Percentiles rank a stretch among this genome's conserved stretches.
Evolutionary conservation across 1,139 yeast species (phyloP).

Genomic region (Suhomyces taliae): DNA sequence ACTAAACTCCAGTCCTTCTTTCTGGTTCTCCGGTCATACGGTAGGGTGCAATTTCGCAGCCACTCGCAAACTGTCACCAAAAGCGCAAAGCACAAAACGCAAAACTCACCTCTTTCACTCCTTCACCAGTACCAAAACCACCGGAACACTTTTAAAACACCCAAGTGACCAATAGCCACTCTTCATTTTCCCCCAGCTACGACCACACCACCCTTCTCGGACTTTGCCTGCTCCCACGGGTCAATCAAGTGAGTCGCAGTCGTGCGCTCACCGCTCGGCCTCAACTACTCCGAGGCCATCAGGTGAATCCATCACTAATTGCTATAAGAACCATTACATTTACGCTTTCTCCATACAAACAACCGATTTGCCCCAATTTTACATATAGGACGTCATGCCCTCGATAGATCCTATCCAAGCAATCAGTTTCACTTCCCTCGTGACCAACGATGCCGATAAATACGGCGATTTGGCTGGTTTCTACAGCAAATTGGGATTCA

Average conservation of each 20-base stretch:
- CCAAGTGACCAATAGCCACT: no score
- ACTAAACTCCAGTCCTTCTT: no score
- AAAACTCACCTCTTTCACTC: no score
- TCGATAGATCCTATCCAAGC: constrained; percentile 13
- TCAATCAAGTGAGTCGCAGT: not conserved
- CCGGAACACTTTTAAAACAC: no score
- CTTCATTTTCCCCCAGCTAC: no score
- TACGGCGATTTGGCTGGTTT: constrained; percentile 51
- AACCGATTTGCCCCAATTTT: not conserved
- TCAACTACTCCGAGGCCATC: constrained; percentile 8
- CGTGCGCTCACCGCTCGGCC: constrained; percentile 9
- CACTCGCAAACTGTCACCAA: no score
- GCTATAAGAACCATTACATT: not conserved
- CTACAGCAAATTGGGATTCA: constrained; percentile 60
- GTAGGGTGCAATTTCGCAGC: no score
- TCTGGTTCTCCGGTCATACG: no score
- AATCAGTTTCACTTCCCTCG: constrained; percentile 52
- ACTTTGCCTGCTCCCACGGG: no score
- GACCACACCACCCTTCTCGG: no score
- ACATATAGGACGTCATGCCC: constrained; percentile 3
- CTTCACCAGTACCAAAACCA: no score
- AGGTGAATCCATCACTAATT: constrained; percentile 3
- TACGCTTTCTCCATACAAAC: not conserved
- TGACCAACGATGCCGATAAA: constrained; percentile 49
- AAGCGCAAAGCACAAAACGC: no score